Evolutionary conservation across 352 stramenopile species (phyloP).

Genomic region (Pilasporangium apinafurcum): DNA sequence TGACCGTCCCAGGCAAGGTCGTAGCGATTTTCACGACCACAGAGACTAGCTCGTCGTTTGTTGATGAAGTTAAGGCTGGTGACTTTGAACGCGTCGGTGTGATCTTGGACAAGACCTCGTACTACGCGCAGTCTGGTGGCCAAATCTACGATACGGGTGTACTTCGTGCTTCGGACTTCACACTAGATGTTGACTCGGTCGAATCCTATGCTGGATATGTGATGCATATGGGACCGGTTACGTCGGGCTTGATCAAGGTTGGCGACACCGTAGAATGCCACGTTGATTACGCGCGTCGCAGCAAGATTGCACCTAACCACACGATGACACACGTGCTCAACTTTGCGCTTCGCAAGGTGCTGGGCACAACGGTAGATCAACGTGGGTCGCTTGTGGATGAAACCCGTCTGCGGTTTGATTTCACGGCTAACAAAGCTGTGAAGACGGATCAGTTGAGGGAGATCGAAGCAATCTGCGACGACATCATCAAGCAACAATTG

Average conservation of each 20-base stretch:
- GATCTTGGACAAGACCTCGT: constrained; percentile 96
- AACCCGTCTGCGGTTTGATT: constrained; percentile 98
- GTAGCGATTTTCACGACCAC: constrained; percentile 93
- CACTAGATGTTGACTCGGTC: constrained; percentile 85
- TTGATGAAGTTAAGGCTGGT: constrained; percentile 58
- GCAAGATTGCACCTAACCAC: constrained; percentile 96
- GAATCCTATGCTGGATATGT: constrained; percentile 96
- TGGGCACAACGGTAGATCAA: constrained; percentile 94
- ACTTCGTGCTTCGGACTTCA: constrained; percentile 41
- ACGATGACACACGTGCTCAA: constrained; percentile 99
- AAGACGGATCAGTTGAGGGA: constrained; percentile 85
- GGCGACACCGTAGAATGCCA: constrained; percentile 80
- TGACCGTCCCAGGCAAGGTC: constrained; percentile 76
- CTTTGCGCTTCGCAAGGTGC: constrained; percentile 93
- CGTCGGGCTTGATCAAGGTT: constrained; percentile 68
- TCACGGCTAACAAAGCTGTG: constrained; percentile 95
- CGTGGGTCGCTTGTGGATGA: constrained; percentile 96
- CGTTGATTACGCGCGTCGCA: constrained; percentile 94
- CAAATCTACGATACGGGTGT: constrained; percentile 94
- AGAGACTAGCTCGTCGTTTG: constrained; percentile 78
- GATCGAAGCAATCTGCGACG: constrained; percentile 84
- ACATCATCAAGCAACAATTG: constrained; percentile 87
- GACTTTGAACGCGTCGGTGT: constrained; percentile 91
- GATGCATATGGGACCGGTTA: constrained; percentile 90
- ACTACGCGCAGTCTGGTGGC: constrained; percentile 97